Evolutionary conservation across 2,329 filamentous ascomycete species (phyloP), one percentile per base, ranked within the genome.

Genomic region (Lachnellula cervina): DNA sequence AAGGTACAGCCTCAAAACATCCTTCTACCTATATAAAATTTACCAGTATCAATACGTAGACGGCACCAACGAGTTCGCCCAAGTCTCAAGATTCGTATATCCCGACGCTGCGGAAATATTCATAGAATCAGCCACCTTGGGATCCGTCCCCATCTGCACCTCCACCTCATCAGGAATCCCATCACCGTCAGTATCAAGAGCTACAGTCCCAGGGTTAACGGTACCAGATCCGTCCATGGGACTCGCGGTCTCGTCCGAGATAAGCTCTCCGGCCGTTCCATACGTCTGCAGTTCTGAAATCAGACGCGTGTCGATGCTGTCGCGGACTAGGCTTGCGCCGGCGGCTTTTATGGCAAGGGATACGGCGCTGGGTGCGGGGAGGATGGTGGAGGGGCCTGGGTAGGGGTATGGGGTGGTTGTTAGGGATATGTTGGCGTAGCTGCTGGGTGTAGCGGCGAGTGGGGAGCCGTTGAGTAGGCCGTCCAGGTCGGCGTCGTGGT

Each of bases 1-100:
- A 25, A 4, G 25, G 7, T 25, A 25, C 25, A 25, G 25, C 5
- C 25, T 3, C 25, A 5, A 25, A 25, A 25, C 4, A 7, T 25
- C 4, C 25, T 7, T 25, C 25, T 25, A 25, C 25, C 25, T 25
- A 25, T 7, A 7, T 7, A 25, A 4, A 25, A 25, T 25, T 5
- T 25, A 4, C 7, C 4, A 4, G 4, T 38, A 38, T 43, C 6
- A 11, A 21, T 21, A 43, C 5, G 9, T 17, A 11, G 34, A 40
- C 23, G 44, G 51, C 21, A 53, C 43, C 51, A 53, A 47, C 9
- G 51, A 53, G 32, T 53, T 53, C 3, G 51, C 51, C 51, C 51
- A 53, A 7, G 34, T 45, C 16, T 53, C 51, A 14, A 53, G 7
- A 32, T 53, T 53, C 17, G 51, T 45, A 38, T 53, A 53, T 11